Evolutionary conservation across 2,329 filamentous ascomycete genomes (phyloP), one percentile per base, ranked within the genome.

Genomic region (Mycosphaerella sp.): DNA sequence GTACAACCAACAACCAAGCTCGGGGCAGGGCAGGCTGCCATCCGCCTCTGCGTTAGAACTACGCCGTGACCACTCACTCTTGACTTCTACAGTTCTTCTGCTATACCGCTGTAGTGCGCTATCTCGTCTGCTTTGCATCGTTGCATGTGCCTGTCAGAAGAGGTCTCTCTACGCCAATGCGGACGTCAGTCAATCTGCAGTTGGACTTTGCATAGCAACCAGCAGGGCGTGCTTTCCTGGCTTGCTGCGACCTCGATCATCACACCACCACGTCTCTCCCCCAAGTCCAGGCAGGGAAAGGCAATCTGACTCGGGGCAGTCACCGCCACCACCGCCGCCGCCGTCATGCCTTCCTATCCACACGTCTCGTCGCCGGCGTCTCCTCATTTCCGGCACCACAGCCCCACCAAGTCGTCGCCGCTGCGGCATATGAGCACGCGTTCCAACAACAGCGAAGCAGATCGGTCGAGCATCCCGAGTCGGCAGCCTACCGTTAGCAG

Each of bases 341-440:
- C 16, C 49, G 62, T 64, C 60, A 56, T 61, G 55, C 42, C 47
- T 48, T 50, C 47, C 46, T 59, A 61, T 41, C 49, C 58, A 40
- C 32, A 50, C 3, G 58, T 59, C 51, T 54, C 43, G 14, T 64
- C 64, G 34, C 63, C 64, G 21, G 63, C 60, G 13, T 66, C 63
- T 41, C 65, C 65, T 43, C 63, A 63, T 18, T 64, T 63, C 32
- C 61, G 62, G 17, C 61, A 65, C 41, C 61, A 65, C 55, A 62
- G 58, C 41, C 65, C 65, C 27, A 64, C 59, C 48, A 67, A 67
- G 53, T 62, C 60, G 18, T 65, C 62, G 10, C 65, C 65, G 34
- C 59, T 67, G 16, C 64, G 65, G 40, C 65, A 67, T 45, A 63
- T 67, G 42, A 66, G 64, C 17, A 66, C 65, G 43, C 52, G 60